A percentile compares a stretch with the other conserved stretches of the same genome.
Evolutionary conservation across 2,329 filamentous ascomycete genomes (phyloP).

Genomic region (Talaromyces sp.): DNA sequence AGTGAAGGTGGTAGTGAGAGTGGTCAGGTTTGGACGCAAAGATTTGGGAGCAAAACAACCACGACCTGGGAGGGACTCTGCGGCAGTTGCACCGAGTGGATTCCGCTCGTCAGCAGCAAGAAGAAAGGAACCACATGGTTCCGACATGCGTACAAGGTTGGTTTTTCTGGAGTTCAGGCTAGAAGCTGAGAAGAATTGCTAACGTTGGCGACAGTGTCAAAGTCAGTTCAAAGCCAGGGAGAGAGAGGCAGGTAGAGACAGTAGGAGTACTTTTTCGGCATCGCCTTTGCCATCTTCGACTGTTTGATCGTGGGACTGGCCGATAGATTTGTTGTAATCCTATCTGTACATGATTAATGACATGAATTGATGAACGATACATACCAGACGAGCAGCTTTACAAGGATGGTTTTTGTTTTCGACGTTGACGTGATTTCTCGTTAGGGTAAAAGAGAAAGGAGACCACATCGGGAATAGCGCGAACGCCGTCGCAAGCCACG

Average conservation of each 20-base stretch:
- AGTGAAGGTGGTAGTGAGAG: background rate
- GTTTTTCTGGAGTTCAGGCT: slow-evolving; percentile 23
- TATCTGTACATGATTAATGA: slow-evolving; percentile 4
- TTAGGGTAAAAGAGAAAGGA: background rate
- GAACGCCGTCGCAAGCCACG: too few relatives aligned
- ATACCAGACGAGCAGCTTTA: too few relatives aligned
- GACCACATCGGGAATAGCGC: background rate
- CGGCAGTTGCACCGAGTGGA: slow-evolving; percentile 34
- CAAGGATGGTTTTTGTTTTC: too few relatives aligned
- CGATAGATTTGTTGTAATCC: background rate
- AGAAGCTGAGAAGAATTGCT: background rate
- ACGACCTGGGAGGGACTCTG: slow-evolving; percentile 44
- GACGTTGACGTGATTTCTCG: too few relatives aligned
- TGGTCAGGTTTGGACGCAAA: background rate
- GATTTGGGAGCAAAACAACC: slow-evolving; percentile 37
- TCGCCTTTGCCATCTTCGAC: slow-evolving; percentile 30
- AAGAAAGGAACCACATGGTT: slow-evolving; percentile 94
- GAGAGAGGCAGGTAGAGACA: slow-evolving; percentile 58
- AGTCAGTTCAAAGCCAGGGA: slow-evolving; percentile 70
- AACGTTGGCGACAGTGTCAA: slow-evolving; percentile 53
- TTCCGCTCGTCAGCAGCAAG: slow-evolving; percentile 61
- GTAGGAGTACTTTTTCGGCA: slow-evolving; percentile 40
- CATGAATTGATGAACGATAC: background rate
- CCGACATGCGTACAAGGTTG: slow-evolving; percentile 80
- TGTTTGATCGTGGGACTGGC: background rate